These are phyloP conservation scores for Plenodomus tracheiphilus DNA, from an alignment of 2,329 filamentous ascomycete genomes.

Conservation along the genomic window DNA sequence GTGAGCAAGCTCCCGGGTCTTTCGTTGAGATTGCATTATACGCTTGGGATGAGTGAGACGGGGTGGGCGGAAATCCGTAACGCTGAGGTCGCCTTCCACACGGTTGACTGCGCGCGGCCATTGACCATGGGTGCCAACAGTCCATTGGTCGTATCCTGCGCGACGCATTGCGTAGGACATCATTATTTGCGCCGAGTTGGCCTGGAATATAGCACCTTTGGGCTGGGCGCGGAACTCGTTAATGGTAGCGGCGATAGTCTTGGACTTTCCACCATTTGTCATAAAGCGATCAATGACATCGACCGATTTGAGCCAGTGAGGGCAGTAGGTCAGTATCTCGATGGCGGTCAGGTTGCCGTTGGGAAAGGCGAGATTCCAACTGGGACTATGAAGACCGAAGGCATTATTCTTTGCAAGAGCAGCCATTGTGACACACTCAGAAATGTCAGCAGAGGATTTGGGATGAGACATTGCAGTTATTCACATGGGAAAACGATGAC, in stretches of 20 bases:
- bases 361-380: conserved; percentile 28
- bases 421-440: conserved; percentile 5
- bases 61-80: conserved; percentile 24
- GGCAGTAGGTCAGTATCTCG: conserved; percentile 30
- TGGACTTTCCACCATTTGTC: conserved; percentile 19
- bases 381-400: conserved; percentile 22
- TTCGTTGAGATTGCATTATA: conserved; percentile 1
- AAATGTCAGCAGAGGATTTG: background rate
- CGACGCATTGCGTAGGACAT: conserved; percentile 26
- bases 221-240: conserved; percentile 15
- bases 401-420: conserved; percentile 21
- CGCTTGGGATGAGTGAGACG: conserved; percentile 16
- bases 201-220: background rate
- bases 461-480: too few species aligned
- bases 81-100: conserved; percentile 14
- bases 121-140: conserved; percentile 9
- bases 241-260: conserved; percentile 16
- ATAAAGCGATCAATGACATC: conserved; percentile 31
- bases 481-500: too few species aligned
- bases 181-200: conserved; percentile 25
- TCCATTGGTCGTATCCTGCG: conserved; percentile 17
- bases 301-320: conserved; percentile 28
- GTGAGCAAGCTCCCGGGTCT: background rate
- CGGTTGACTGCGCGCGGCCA: conserved; percentile 5
- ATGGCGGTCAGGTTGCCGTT: conserved; percentile 28